phyloP scores from a whole-genome alignment of 2,329 filamentous ascomycete species.

The Aureobasidium subglaciale region DNA sequence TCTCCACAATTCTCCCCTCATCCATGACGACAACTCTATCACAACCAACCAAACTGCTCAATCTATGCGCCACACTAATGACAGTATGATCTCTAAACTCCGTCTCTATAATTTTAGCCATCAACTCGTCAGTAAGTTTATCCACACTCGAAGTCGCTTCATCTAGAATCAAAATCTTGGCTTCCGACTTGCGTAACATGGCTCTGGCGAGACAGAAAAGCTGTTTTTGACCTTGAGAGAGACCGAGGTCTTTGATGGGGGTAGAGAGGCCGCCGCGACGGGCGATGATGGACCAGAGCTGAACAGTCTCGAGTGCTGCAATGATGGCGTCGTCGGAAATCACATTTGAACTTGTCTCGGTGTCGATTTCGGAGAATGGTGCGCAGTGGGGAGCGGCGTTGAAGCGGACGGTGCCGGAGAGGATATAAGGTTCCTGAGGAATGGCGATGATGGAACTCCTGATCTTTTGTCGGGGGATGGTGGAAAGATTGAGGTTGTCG shows the following conservation, averaged over 20 bases:
- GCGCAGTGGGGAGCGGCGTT: conserved; percentile 40
- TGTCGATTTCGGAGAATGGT: conserved; percentile 20
- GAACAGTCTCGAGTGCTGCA: conserved; percentile 38
- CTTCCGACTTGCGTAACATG: conserved; percentile 30
- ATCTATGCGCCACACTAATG: conserved; percentile 49
- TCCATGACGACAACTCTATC: conserved; percentile 48
- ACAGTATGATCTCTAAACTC: conserved; percentile 53
- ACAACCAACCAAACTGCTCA: conserved; percentile 49
- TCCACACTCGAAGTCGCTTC: conserved; percentile 20
- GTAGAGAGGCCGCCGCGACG: conserved; percentile 33
- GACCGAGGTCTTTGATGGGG: conserved; percentile 26
- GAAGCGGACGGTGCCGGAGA: conserved; percentile 40
- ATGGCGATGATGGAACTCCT: conserved; percentile 42
- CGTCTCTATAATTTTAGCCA: not conserved
- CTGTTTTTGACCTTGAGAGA: conserved; percentile 44
- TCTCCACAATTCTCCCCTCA: conserved; percentile 41
- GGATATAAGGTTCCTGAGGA: conserved; percentile 46
- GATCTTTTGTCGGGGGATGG: conserved; percentile 32
- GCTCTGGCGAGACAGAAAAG: conserved; percentile 44
- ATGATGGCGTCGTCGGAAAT: conserved; percentile 24
- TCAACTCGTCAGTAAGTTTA: not conserved
- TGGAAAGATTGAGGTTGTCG: conserved; percentile 41
- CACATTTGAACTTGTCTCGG: conserved; percentile 26
- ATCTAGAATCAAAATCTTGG: conserved; percentile 35
- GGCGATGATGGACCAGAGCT: conserved; percentile 27